A percentile compares a stretch with the other conserved stretches of the same genome.
These are phyloP conservation scores for Telfairia occidentalis DNA, from an alignment of 331 rosid species.

Conservation along the genomic window DNA sequence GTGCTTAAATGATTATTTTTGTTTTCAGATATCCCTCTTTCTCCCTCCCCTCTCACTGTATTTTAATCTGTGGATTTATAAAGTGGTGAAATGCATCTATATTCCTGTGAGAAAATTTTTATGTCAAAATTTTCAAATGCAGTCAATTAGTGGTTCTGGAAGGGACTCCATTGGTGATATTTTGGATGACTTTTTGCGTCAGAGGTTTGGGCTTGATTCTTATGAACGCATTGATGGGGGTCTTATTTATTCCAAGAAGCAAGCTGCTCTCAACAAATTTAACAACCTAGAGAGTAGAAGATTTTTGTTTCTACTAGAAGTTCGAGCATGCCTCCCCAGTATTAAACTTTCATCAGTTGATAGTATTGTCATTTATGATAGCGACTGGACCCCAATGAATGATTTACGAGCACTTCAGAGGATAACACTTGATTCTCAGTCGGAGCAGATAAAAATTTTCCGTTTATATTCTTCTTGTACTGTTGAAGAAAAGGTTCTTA, in stretches of 20 bases:
- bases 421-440: constrained; percentile 53
- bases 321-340: constrained; percentile 57
- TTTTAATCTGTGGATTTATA: not conserved
- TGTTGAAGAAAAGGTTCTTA: constrained; percentile 66
- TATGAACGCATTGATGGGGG: constrained; percentile 59
- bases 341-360: constrained; percentile 66
- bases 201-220: constrained; percentile 55
- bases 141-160: constrained; percentile 58
- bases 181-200: constrained; percentile 69
- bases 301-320: constrained; percentile 70
- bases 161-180: constrained; percentile 49
- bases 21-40: not conserved
- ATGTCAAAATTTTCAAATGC: constrained; percentile 21
- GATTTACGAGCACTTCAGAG: constrained; percentile 74
- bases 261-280: constrained; percentile 45
- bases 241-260: constrained; percentile 35
- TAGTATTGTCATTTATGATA: constrained; percentile 56
- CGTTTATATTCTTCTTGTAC: constrained; percentile 80
- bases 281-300: constrained; percentile 54
- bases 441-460: constrained; percentile 50
- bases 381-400: constrained; percentile 78
- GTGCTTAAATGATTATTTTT: not conserved
- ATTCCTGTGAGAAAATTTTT: constrained; percentile 10
- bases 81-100: not conserved
- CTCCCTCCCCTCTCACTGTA: not conserved